These are phyloP conservation scores for Penicillium nordicum DNA, from an alignment of 2,329 filamentous ascomycete genomes.

Conservation along the genomic window DNA sequence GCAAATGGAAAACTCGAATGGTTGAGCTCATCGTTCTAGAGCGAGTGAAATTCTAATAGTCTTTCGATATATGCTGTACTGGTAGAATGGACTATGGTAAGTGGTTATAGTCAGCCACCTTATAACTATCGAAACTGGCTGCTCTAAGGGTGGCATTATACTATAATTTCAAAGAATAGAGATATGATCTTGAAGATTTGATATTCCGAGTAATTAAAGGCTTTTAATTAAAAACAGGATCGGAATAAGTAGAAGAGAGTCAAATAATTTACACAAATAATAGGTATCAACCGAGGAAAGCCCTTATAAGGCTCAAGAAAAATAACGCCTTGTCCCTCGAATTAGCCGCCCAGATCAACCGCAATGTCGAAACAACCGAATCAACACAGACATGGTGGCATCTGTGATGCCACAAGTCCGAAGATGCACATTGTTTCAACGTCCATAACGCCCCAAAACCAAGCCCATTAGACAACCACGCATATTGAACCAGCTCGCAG, in stretches of 20 bases:
- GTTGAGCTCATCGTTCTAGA: too few species aligned
- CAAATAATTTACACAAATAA: background rate
- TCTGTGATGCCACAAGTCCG: background rate
- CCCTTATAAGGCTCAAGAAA: background rate
- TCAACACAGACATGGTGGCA: background rate
- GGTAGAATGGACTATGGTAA: too few species aligned
- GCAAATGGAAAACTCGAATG: too few species aligned
- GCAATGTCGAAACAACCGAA: background rate
- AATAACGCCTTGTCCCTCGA: background rate
- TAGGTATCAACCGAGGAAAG: constrained; percentile 8
- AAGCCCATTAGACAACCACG: constrained; percentile 3
- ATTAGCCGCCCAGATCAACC: background rate
- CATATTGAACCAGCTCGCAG: background rate
- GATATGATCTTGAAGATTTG: too few species aligned
- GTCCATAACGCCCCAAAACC: background rate
- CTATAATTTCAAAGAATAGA: too few species aligned
- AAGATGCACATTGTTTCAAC: background rate
- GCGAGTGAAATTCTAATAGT: too few species aligned
- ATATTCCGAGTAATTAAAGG: background rate
- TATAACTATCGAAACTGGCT: too few species aligned
- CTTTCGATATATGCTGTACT: too few species aligned
- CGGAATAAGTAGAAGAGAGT: background rate
- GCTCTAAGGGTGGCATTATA: too few species aligned
- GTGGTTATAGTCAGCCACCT: too few species aligned
- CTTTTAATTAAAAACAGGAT: background rate